Base-by-base conservation (phyloP, 768 basidiomycete species). In the Lactarius psammicola region DNA sequence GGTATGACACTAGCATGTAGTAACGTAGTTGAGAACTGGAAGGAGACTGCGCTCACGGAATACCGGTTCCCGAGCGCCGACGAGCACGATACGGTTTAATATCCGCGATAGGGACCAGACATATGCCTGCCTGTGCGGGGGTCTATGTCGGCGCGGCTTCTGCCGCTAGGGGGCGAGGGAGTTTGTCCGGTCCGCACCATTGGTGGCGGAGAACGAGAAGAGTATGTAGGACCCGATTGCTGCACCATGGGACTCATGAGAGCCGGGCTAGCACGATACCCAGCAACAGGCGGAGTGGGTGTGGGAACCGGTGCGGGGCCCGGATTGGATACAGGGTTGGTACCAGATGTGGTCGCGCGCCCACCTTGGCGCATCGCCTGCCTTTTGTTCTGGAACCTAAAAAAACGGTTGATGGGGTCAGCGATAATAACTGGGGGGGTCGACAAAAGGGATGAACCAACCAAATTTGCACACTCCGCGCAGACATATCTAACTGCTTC, bases 381-480 rank as follows among this genome's bases (percentile, higher is more conserved):
- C 18, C 67, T 46, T 57, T 69, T 66, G 62, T 68, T 63, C 46
- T 70, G 68, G 36, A 70, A 71, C 69, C 66, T 71, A 26, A 23
- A 56, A 44, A 23, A 44, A 60, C 10, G 18, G 17, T 17, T 23
- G 30, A 57, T 34, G 31, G 17, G 60, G 36, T 61, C 60, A 66
- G 62, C 44, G 28, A 33, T 23, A 46, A 38, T 28, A 38, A 34
- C 40, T 28, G 10, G 8, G 49, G n/a, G 2, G 18, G 13, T 28
- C 44, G 40, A 49, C 46, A 40, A 59, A 58, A 53, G 28, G 51
- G 33, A 44, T 55, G 40, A 18, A 71, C 80, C 71, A 74, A 92
- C 92, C 92, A 94, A 63, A 94, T 93, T 75, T 94, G 92, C 64
- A 94, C 92, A 69, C 89, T 91, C 68, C 92, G 79, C 46, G 92